A percentile compares a stretch with the other conserved stretches of the same genome.
Conservation (phyloP, 352 stramenopile genomes). For the Globisporangium nodosum region DNA sequence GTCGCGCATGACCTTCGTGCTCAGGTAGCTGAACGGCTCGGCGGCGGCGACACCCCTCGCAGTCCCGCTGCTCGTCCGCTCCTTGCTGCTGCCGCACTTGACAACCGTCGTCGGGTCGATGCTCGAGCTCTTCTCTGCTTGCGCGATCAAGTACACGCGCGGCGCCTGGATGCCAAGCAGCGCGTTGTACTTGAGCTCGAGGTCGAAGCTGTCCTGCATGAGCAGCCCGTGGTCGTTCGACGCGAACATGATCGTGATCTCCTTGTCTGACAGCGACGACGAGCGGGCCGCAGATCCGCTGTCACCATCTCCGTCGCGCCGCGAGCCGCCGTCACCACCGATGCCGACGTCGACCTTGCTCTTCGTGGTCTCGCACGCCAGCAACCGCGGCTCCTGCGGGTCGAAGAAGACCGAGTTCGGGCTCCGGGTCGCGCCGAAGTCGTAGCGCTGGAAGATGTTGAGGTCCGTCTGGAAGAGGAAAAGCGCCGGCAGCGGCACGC, state of each 20-base stretch:
- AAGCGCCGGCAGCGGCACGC: constrained; percentile 81
- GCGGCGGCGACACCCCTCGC: constrained; percentile 3
- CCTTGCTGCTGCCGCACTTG: constrained; percentile 31
- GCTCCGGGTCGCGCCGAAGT: constrained; percentile 73
- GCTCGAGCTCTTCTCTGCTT: constrained; percentile 32
- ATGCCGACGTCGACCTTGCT: constrained; percentile 22
- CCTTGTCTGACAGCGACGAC: constrained; percentile 52
- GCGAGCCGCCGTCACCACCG: constrained; percentile 7
- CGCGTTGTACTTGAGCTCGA: constrained; percentile 73
- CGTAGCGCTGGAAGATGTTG: constrained; percentile 87
- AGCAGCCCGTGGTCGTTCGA: constrained; percentile 88
- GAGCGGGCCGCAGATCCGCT: background rate
- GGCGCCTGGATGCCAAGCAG: constrained; percentile 86
- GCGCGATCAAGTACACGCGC: constrained; percentile 67
- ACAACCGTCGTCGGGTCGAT: constrained; percentile 32
- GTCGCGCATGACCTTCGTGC: constrained; percentile 89
- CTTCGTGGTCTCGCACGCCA: constrained; percentile 82
- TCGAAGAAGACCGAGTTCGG: constrained; percentile 90
- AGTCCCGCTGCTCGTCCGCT: constrained; percentile 10
- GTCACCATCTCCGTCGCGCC: constrained; percentile 16
- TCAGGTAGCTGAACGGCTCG: constrained; percentile 48
- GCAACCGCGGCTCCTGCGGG: constrained; percentile 75
- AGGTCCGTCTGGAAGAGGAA: constrained; percentile 90
- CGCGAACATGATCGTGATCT: constrained; percentile 91
- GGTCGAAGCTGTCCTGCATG: constrained; percentile 89